phyloP scores from a whole-genome alignment of 352 stramenopile genomes.

The Globisporangium viniferum region DNA sequence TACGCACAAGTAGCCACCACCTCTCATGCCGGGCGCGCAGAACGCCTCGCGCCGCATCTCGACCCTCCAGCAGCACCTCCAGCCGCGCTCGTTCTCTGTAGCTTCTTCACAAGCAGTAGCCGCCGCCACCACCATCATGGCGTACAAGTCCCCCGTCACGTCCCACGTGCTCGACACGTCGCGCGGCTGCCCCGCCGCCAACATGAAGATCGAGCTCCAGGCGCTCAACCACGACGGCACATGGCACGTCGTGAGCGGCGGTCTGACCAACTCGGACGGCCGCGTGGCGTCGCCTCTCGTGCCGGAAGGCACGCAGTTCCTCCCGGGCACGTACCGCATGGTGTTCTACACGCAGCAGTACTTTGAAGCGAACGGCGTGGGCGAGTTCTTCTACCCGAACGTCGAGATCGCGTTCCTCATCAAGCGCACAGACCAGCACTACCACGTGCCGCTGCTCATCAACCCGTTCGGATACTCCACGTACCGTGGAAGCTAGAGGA shows the following conservation, averaged over 20 bases:
- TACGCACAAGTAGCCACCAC: not conserved
- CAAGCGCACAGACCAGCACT: constrained; percentile 72
- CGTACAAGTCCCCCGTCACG: constrained; percentile 70
- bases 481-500: constrained; percentile 78
- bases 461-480: constrained; percentile 89
- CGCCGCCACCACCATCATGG: constrained; percentile 3
- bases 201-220: constrained; percentile 73
- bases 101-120: not conserved
- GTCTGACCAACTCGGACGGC: constrained; percentile 76
- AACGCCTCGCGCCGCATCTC: constrained; percentile 23
- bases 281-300: constrained; percentile 53
- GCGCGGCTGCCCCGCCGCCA: constrained; percentile 57
- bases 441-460: constrained; percentile 88
- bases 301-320: constrained; percentile 34
- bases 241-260: constrained; percentile 47
- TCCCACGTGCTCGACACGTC: constrained; percentile 88
- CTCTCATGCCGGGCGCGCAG: constrained; percentile 6
- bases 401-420: constrained; percentile 81
- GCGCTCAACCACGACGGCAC: constrained; percentile 26
- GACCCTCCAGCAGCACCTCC: constrained; percentile 31
- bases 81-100: not conserved
- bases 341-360: constrained; percentile 82
- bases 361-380: constrained; percentile 60
- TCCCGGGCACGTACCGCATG: constrained; percentile 66
- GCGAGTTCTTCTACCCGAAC: constrained; percentile 85